Evolutionary conservation across 31 red algal genomes (phyloP).

Genomic region (Pterothamnion heteromorphum): DNA sequence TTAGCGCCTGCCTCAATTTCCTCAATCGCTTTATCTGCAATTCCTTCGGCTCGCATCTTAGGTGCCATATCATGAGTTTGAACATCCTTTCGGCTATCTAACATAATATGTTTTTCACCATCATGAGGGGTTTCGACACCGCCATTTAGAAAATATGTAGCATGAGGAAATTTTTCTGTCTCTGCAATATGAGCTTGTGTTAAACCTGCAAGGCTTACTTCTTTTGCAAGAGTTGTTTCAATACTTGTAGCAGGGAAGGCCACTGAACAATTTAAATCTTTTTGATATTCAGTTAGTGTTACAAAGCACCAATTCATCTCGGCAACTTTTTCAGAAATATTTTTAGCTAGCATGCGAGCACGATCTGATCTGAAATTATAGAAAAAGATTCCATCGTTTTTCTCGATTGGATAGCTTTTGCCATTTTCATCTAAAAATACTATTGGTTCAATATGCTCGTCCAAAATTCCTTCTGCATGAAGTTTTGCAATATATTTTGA

Average conservation of each 20-base stretch:
- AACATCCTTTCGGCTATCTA: slow-evolving; percentile 56
- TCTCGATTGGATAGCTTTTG: slow-evolving; percentile 56
- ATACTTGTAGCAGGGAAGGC: slow-evolving; percentile 67
- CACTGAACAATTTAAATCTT: slow-evolving; percentile 48
- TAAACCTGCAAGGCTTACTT: slow-evolving; percentile 59
- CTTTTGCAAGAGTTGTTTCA: slow-evolving; percentile 60
- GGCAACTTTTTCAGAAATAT: slow-evolving; percentile 59
- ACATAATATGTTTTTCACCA: slow-evolving; percentile 58
- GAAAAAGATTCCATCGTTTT: slow-evolving; percentile 75
- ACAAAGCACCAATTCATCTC: slow-evolving; percentile 60
- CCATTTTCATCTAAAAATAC: slow-evolving; percentile 68
- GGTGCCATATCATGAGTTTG: slow-evolving; percentile 48
- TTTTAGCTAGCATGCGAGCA: slow-evolving; percentile 72
- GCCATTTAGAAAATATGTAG: slow-evolving; percentile 83
- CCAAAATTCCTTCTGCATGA: no score
- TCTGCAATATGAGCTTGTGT: slow-evolving; percentile 67
- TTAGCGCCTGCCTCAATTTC: slow-evolving; percentile 57
- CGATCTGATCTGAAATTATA: slow-evolving; percentile 84
- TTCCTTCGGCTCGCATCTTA: slow-evolving; percentile 73
- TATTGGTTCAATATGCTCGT: slow-evolving; percentile 77
- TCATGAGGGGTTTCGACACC: slow-evolving; percentile 64
- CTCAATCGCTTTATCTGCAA: slow-evolving; percentile 73
- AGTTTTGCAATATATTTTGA: no score
- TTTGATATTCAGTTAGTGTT: slow-evolving; percentile 78
- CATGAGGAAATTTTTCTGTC: slow-evolving; percentile 89